phyloP scores from a whole-genome alignment of 1,139 yeast genomes.

The Yamadazyma pseudoaaseri region DNA sequence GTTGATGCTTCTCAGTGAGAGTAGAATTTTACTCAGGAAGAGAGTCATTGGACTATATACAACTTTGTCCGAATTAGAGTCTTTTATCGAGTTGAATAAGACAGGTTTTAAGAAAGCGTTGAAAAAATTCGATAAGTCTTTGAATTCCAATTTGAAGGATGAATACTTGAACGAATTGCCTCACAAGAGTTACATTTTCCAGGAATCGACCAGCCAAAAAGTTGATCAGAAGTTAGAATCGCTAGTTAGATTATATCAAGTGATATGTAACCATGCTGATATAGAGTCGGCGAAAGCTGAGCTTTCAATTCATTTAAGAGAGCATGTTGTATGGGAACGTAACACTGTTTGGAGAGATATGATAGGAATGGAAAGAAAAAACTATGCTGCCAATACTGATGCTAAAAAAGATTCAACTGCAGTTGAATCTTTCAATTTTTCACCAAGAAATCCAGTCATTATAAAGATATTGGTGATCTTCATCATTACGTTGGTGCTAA shows the following conservation, averaged over 20 bases:
- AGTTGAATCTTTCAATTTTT: constrained; percentile 32
- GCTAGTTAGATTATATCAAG: constrained; percentile 37
- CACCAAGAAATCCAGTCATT: constrained; percentile 41
- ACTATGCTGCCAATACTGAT: constrained; percentile 34
- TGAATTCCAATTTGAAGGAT: constrained; percentile 42
- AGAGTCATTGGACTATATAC: constrained; percentile 57
- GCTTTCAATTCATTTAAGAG: constrained; percentile 61
- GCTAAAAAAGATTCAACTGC: constrained; percentile 14
- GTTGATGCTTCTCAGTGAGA: constrained; percentile 38
- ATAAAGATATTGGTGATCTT: constrained; percentile 47
- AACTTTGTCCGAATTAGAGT: constrained; percentile 61
- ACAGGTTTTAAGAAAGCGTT: constrained; percentile 69
- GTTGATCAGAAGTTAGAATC: constrained; percentile 44
- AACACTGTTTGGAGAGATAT: constrained; percentile 97
- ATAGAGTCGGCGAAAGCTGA: constrained; percentile 46
- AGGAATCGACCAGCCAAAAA: constrained; percentile 37
- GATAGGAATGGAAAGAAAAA: constrained; percentile 78
- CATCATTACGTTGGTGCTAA: constrained; percentile 43
- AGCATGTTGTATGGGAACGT: constrained; percentile 84
- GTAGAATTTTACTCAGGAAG: constrained; percentile 53
- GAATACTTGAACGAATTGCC: constrained; percentile 35
- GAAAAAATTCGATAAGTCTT: constrained; percentile 67
- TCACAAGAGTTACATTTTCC: constrained; percentile 32
- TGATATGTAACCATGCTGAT: constrained; percentile 44
- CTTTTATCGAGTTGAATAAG: constrained; percentile 63